Percentiles rank a stretch among this genome's conserved stretches.
phyloP scores from a whole-genome alignment of 148 eudicot species.

The Rheum nobile region DNA sequence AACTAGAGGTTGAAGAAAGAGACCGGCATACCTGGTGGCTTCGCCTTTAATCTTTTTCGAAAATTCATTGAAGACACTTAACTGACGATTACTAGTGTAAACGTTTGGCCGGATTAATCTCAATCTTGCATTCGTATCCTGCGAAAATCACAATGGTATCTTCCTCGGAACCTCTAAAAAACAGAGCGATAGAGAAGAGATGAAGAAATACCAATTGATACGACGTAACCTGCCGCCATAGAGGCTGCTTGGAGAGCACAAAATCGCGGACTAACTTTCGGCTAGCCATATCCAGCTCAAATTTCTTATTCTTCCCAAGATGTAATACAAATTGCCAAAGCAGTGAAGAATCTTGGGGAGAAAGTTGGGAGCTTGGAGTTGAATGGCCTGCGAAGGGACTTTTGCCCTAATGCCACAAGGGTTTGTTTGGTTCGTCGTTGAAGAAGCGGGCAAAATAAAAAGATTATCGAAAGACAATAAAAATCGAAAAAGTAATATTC shows the following conservation, averaged over 20 bases:
- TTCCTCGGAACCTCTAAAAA: not conserved
- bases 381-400: not conserved
- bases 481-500: not conserved
- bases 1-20: not conserved
- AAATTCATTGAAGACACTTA: constrained; percentile 74
- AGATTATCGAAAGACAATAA: not conserved
- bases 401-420: constrained; percentile 7
- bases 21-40: constrained; percentile 18
- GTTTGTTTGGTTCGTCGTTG: not conserved
- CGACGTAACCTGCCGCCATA: constrained; percentile 13
- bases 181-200: not conserved
- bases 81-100: constrained; percentile 38
- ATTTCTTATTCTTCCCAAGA: not conserved
- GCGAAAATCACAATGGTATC: constrained; percentile 9
- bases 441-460: not conserved
- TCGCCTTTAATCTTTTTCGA: constrained; percentile 77
- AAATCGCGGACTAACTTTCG: constrained; percentile 35
- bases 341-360: not conserved
- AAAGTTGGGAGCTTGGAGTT: not conserved
- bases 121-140: constrained; percentile 22
- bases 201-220: constrained; percentile 20
- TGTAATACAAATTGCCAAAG: not conserved
- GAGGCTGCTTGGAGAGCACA: constrained; percentile 14
- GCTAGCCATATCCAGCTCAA: constrained; percentile 22
- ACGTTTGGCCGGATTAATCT: constrained; percentile 25